Base-by-base conservation (phyloP, 768 basidiomycete genomes). In the Calocybe indica region DNA sequence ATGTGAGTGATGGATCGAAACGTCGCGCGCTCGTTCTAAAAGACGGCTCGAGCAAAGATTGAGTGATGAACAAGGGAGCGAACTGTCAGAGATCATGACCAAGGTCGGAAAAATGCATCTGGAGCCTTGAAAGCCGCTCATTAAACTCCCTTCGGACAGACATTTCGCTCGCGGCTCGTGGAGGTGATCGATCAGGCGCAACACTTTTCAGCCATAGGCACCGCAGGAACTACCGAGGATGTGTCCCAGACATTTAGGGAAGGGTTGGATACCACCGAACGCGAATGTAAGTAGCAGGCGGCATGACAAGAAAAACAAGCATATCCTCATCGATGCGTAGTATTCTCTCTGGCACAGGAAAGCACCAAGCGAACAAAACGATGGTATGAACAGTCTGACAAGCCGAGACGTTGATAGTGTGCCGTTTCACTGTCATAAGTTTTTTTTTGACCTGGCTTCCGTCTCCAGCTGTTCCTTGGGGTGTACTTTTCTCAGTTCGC, bases 221-320 rank as follows among this genome's bases (percentile, higher is more conserved):
- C 78, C 37, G 72, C 73, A n/a, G 69, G 76, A 4, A 62, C 72
- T 8, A 68, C 71, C 6, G 79, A 75, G 10, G 83, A 85, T 52
- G 60, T 69, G 1, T 80, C 88, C 5, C 84, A 87, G 53, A 69
- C 78, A 9, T 97, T 97, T 58, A 73, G 91, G 54, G 93, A 95
- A 62, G 94, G 93, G 1, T 76, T 97, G 50, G 93, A 97, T 47
- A 82, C 79, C n/a, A 90, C 89, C 10, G 93, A 97, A 62, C 78
- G 94, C 53, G 92, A 95, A 72, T 55, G 93, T 95, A 61, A 74
- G 83, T 72, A n/a, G n/a, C 15, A 43, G 43, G 7, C 43, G 22
- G 22, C 33, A 40, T 32, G 14, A 15, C 13, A 14, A 40, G 14
- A 45, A 47, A 11, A n/a, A 36, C 30, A 31, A 9, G 22, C 30